Evolutionary conservation across 225 moss, liverwort and hornwort genomes (phyloP).

Genomic region (Physcomitrellopsis africana): DNA sequence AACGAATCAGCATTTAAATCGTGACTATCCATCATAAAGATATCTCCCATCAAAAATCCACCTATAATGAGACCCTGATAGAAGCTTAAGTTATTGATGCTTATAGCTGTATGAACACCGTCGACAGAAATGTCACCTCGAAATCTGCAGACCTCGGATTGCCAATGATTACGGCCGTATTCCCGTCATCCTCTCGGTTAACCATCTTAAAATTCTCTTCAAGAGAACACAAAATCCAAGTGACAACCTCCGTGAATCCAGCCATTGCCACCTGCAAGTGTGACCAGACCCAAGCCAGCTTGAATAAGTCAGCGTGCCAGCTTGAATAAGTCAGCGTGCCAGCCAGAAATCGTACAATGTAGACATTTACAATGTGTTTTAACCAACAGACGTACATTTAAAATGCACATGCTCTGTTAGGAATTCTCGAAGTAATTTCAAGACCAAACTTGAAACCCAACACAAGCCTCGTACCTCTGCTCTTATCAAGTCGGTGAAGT

Average conservation of each 20-base stretch:
- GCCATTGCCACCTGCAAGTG: slow-evolving; percentile 81
- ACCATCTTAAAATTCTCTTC: slow-evolving; percentile 83
- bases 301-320: background rate
- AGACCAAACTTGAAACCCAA: background rate
- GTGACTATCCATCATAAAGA: slow-evolving; percentile 24
- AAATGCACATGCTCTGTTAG: slow-evolving; percentile 6
- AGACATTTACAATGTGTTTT: background rate
- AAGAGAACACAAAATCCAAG: slow-evolving; percentile 88
- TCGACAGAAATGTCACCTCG: slow-evolving; percentile 57
- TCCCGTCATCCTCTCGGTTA: slow-evolving; percentile 67
- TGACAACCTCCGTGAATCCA: slow-evolving; percentile 93
- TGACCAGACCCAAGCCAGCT: slow-evolving; percentile 21
- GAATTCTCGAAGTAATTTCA: background rate
- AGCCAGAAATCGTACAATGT: background rate
- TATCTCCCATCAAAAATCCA: background rate
- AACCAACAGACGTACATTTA: slow-evolving; percentile 8
- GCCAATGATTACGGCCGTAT: slow-evolving; percentile 76
- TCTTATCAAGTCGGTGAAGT: slow-evolving; percentile 83
- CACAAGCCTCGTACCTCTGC: slow-evolving; percentile 62
- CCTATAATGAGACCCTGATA: background rate
- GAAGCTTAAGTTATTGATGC: background rate
- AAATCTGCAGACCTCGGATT: slow-evolving; percentile 84
- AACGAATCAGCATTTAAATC: slow-evolving; percentile 18
- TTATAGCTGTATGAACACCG: background rate
- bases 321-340: slow-evolving; percentile 1